phyloP scores from a whole-genome alignment of 2,329 filamentous ascomycete species.

The Penicillium sp. region DNA sequence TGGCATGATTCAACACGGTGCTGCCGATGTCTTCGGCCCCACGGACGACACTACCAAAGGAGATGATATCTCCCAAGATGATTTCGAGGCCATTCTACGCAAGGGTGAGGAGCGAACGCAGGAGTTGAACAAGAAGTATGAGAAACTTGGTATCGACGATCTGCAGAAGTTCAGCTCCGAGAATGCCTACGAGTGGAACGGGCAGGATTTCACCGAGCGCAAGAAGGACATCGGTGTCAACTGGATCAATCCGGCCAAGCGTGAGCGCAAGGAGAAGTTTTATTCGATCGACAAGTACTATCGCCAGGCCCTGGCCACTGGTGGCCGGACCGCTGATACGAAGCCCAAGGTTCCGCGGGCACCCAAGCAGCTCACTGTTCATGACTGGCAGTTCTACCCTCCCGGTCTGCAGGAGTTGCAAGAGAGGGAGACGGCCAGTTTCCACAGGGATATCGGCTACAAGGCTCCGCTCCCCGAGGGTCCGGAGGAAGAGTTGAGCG shows the following conservation, averaged over 20 bases:
- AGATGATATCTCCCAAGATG: constrained; percentile 72
- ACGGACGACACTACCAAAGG: constrained; percentile 63
- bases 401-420: constrained; percentile 80
- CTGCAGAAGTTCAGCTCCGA: constrained; percentile 97
- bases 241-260: constrained; percentile 98
- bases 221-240: constrained; percentile 90
- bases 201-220: constrained; percentile 86
- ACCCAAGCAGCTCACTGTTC: constrained; percentile 85
- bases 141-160: constrained; percentile 94
- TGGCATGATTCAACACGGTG: constrained; percentile 98
- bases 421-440: constrained; percentile 92
- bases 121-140: constrained; percentile 87
- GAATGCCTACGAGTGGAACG: constrained; percentile 98
- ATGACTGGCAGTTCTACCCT: constrained; percentile 98
- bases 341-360: constrained; percentile 96
- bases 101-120: constrained; percentile 87
- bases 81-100: constrained; percentile 83
- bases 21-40: constrained; percentile 84
- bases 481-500: constrained; percentile 78
- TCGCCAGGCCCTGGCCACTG: constrained; percentile 80
- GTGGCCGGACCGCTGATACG: constrained; percentile 73
- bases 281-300: constrained; percentile 99
- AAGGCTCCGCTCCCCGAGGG: constrained; percentile 89
- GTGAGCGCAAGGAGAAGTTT: constrained; percentile 94
- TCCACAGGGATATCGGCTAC: constrained; percentile 93